Base-by-base conservation (phyloP, 352 stramenopile genomes). In the Elongisporangium anandrum region DNA sequence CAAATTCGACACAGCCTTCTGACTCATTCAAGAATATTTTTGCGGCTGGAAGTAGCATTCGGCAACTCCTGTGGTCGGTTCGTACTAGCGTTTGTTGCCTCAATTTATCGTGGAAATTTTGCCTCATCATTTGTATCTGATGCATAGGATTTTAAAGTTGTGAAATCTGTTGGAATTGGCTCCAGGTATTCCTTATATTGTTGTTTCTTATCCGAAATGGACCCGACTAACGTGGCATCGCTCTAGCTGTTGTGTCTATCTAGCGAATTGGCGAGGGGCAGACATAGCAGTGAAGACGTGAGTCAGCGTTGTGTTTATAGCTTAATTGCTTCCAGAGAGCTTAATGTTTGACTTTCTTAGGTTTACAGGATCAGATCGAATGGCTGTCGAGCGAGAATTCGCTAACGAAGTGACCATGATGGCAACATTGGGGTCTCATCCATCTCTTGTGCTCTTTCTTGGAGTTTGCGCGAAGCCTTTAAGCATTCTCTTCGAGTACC, bases 231-330 rank as follows among this genome's bases (percentile, higher is more conserved):
- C 15, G 55, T 62, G 7, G 19, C 1, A 38, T 41, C 13, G 7
- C 26, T 56, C 9, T 59, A 93, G 84, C 51, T 93, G 84, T 41
- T 77, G 75, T 48, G 84, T 93, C 45, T 93, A 88, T 64, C 81
- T 88, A 61, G 84, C 79, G 22, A 78, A 62, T n/a, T 93, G 84
- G 84, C 67, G 79, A 54, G 84, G 84, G 47, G 81, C 75, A 2
- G 81, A 93, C 22, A 76, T 91, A 45, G 84, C 84, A 8, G 75
- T 88, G 48, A 93, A 93, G 66, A 80, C 73, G 84, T 93, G 77
- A 47, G 74, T 69, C 29, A 0, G 12, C 24, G 3, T 16, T 54
- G 23, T 19, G 7, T 24, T 48, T 17, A 6, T 52, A n/a, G 17
- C 9, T 29, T 4, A 6, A 56, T 62, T 0, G 12, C 24, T 29